phyloP scores from a whole-genome alignment of 2,329 filamentous ascomycete species.

The Pezicula radicicola region DNA sequence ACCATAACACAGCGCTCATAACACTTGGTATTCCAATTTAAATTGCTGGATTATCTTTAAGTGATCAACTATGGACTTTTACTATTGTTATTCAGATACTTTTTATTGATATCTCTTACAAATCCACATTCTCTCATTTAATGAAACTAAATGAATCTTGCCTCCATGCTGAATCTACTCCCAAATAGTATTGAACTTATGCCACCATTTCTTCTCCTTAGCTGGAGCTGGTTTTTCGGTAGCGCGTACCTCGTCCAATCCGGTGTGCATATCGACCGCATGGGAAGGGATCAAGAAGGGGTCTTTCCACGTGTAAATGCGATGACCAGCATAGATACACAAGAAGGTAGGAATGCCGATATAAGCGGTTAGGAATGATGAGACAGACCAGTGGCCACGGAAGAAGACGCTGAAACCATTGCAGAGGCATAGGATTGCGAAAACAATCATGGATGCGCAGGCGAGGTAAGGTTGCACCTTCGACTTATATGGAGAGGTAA shows the following conservation, averaged over 20 bases:
- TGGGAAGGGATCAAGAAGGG: constrained; percentile 29
- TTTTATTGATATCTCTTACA: too few relatives aligned
- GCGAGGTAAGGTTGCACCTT: constrained; percentile 55
- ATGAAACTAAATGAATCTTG: too few relatives aligned
- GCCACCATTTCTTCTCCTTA: neutral
- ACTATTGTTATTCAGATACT: too few relatives aligned
- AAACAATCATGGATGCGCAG: constrained; percentile 43
- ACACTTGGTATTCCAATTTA: too few relatives aligned
- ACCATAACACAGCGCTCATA: too few relatives aligned
- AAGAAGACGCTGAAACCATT: constrained; percentile 67
- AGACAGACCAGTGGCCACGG: constrained; percentile 50
- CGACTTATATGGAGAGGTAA: constrained; percentile 48
- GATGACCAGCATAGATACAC: constrained; percentile 51
- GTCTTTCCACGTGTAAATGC: constrained; percentile 40
- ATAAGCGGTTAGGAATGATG: constrained; percentile 59
- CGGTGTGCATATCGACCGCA: neutral
- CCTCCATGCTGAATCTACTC: too few relatives aligned
- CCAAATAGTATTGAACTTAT: neutral
- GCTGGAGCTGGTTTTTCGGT: neutral
- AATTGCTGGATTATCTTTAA: too few relatives aligned
- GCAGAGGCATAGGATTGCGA: constrained; percentile 51
- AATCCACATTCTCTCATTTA: too few relatives aligned
- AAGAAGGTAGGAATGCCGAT: constrained; percentile 63
- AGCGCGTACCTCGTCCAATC: neutral
- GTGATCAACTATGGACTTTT: too few relatives aligned